Evolutionary conservation across 805 yeast species (phyloP).

Genomic region (Debaryomyces maramus): DNA sequence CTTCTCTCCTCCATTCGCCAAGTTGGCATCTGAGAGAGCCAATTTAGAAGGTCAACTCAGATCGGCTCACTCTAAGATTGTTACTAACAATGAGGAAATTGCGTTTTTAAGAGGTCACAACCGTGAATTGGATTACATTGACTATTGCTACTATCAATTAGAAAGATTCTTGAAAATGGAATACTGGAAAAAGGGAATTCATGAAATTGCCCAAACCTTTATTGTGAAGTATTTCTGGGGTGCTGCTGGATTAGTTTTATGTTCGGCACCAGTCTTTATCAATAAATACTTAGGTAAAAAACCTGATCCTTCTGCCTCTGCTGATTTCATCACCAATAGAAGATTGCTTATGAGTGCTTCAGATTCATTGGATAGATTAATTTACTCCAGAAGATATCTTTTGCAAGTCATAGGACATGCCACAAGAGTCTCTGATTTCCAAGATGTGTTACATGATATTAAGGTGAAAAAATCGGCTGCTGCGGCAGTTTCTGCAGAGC

Average conservation of each 20-base stretch:
- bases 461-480: constrained; percentile 17
- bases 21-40: constrained; percentile 71
- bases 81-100: constrained; percentile 79
- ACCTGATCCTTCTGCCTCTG: constrained; percentile 53
- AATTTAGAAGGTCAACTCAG: constrained; percentile 83
- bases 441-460: constrained; percentile 58
- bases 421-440: constrained; percentile 67
- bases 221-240: constrained; percentile 94
- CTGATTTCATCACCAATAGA: constrained; percentile 87
- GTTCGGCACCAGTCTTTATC: constrained; percentile 86
- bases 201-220: constrained; percentile 83
- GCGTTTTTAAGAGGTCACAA: constrained; percentile 82
- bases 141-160: constrained; percentile 76
- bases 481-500: not conserved
- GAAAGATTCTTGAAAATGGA: constrained; percentile 77
- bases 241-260: constrained; percentile 84
- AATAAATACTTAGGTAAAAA: constrained; percentile 49
- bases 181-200: constrained; percentile 71
- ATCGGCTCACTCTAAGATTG: constrained; percentile 77
- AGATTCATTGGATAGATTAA: constrained; percentile 82
- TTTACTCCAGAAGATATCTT: constrained; percentile 79
- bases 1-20: constrained; percentile 89
- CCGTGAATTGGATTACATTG: constrained; percentile 74
- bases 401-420: constrained; percentile 85
- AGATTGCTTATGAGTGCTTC: constrained; percentile 81